phyloP scores from a whole-genome alignment of 192 early-diverging fungal genomes.

The Mortierella alpina region DNA sequence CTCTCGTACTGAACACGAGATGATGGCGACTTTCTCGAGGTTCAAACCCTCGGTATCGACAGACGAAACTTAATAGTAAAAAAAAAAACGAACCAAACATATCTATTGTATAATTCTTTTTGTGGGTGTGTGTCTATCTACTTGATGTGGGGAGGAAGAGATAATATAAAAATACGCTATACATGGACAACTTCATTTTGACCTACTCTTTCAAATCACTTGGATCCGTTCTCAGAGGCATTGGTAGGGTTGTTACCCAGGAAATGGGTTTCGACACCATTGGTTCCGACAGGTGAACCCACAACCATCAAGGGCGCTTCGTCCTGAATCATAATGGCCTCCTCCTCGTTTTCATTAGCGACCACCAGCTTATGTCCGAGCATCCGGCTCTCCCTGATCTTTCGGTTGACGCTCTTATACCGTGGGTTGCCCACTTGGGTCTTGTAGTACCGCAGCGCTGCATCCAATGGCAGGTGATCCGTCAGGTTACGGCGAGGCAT shows the following conservation, averaged over 20 bases:
- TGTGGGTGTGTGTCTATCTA: no score
- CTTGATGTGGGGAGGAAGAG: no score
- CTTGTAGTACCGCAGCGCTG: constrained; percentile 70
- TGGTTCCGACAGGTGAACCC: constrained; percentile 25
- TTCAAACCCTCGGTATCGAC: no score
- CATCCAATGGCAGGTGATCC: constrained; percentile 83
- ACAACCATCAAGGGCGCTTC: constrained; percentile 45
- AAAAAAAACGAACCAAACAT: no score
- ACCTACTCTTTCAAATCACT: no score
- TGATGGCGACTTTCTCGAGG: no score
- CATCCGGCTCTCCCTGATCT: constrained; percentile 48
- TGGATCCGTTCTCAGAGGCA: no score
- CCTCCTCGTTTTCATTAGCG: constrained; percentile 29
- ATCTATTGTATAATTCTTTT: no score
- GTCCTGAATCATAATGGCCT: constrained; percentile 27
- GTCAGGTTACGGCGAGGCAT: constrained; percentile 90
- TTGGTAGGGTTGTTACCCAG: no score
- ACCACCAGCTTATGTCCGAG: constrained; percentile 43
- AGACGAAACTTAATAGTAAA: no score
- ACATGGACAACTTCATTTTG: no score
- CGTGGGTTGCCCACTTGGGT: constrained; percentile 60
- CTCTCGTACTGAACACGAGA: constrained; percentile 21
- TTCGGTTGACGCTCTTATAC: constrained; percentile 41
- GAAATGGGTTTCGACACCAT: constrained; percentile 7
- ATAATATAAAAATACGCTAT: no score